These are phyloP conservation scores for Trichoderma afroharzianum DNA, from an alignment of 2,329 filamentous ascomycete genomes.

Conservation along the genomic window DNA sequence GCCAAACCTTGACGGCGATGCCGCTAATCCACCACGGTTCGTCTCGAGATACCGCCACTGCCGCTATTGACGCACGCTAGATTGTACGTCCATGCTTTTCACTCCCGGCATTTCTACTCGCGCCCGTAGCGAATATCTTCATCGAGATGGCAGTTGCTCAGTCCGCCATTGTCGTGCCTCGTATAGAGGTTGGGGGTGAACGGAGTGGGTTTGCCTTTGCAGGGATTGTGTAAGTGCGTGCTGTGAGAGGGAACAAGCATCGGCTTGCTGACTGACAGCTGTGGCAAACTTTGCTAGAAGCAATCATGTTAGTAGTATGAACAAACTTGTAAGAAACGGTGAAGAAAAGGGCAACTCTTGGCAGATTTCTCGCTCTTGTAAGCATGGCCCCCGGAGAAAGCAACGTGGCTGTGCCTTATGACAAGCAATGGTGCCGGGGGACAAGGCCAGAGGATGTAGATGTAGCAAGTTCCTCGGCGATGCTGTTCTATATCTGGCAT, in stretches of 20 bases:
- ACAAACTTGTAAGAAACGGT: neutral
- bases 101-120: neutral
- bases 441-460: neutral
- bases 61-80: neutral
- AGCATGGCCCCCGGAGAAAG: neutral
- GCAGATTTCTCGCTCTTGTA: neutral
- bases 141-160: neutral
- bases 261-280: neutral
- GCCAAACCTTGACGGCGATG: neutral
- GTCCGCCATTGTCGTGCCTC: neutral
- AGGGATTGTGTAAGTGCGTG: neutral
- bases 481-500: neutral
- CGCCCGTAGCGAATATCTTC: neutral
- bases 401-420: neutral
- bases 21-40: constrained; percentile 2
- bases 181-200: neutral
- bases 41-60: neutral
- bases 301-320: neutral
- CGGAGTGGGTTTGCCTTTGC: neutral
- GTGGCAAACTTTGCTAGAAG: neutral
- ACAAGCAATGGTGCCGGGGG: neutral
- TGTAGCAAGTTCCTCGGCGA: neutral
- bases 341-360: neutral
- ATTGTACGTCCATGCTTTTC: neutral
- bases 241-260: neutral